A percentile compares a stretch with the other conserved stretches of the same genome.
Conservation (phyloP, 2,329 filamentous ascomycete genomes). For the Phyllosticta citribraziliensis region DNA sequence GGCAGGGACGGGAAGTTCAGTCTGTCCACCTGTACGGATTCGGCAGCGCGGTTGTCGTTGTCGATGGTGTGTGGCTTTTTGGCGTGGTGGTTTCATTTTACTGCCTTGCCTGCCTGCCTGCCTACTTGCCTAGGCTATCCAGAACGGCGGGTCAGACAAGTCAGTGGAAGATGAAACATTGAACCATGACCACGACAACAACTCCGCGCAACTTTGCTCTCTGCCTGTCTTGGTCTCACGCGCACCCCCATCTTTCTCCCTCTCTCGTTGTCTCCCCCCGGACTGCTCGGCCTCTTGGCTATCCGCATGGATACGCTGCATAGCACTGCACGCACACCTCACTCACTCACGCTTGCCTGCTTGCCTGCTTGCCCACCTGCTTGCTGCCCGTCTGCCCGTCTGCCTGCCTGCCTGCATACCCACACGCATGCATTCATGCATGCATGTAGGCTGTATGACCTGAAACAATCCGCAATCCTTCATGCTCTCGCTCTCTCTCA, state of each 20-base stretch:
- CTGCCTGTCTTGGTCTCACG: neutral
- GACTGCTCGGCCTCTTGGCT: neutral
- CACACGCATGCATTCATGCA: neutral
- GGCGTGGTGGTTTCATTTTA: too few relatives aligned
- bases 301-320: neutral
- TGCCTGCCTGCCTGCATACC: neutral
- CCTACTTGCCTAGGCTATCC: too few relatives aligned
- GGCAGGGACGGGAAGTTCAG: too few relatives aligned
- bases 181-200: neutral
- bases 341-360: neutral
- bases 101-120: too few relatives aligned
- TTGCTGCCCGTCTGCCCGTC: neutral
- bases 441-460: neutral
- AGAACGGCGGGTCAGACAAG: too few relatives aligned
- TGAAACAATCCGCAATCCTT: neutral
- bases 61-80: neutral
- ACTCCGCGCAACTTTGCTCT: neutral
- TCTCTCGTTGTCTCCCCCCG: neutral
- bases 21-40: too few relatives aligned
- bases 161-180: neutral
- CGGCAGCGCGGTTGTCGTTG: too few relatives aligned
- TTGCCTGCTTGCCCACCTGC: too few relatives aligned
- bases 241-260: neutral
- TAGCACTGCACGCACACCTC: neutral
- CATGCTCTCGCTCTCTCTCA: neutral